These are phyloP conservation scores for Brassica rapa DNA, from an alignment of 345 rosid species.

Conservation along the genomic window DNA sequence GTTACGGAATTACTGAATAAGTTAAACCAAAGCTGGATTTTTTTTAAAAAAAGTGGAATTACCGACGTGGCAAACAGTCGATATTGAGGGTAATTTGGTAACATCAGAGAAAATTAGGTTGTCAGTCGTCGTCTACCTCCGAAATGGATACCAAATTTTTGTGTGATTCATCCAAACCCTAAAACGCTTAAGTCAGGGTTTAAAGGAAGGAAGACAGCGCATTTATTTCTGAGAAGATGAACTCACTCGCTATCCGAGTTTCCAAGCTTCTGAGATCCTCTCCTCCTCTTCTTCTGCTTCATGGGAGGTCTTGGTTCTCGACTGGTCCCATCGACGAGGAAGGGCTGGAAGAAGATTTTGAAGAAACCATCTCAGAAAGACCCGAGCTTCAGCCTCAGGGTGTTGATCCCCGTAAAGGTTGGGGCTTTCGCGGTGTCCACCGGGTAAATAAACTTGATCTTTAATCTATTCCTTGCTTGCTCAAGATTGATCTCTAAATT, in stretches of 20 bases:
- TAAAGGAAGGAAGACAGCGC: not conserved
- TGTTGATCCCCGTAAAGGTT: slow-evolving; percentile 87
- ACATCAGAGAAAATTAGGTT: not conserved
- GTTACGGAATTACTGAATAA: not conserved
- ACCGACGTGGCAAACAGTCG: not conserved
- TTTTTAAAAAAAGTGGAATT: not conserved
- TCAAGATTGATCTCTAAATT: not conserved
- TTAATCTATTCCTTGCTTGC: not conserved
- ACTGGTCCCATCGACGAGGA: slow-evolving; percentile 39
- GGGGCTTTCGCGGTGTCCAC: slow-evolving; percentile 93
- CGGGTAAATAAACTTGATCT: slow-evolving; percentile 52
- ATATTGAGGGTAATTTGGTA: not conserved
- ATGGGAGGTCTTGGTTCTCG: slow-evolving; percentile 29
- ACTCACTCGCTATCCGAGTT: slow-evolving; percentile 28
- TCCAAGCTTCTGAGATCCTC: slow-evolving; percentile 32
- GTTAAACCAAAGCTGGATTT: not conserved
- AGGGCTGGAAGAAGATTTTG: slow-evolving; percentile 43
- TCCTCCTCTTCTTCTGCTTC: not conserved
- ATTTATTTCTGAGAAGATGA: slow-evolving; percentile 22
- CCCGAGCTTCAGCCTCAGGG: slow-evolving; percentile 71
- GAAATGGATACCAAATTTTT: not conserved
- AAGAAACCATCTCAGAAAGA: slow-evolving; percentile 46
- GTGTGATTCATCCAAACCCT: not conserved
- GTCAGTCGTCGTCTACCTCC: slow-evolving; percentile 20
- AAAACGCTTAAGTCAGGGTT: not conserved